Percentiles rank a stretch among this genome's conserved stretches.
Conservation (phyloP, 2,329 filamentous ascomycete species). For the Calcarisporium arbuscula region DNA sequence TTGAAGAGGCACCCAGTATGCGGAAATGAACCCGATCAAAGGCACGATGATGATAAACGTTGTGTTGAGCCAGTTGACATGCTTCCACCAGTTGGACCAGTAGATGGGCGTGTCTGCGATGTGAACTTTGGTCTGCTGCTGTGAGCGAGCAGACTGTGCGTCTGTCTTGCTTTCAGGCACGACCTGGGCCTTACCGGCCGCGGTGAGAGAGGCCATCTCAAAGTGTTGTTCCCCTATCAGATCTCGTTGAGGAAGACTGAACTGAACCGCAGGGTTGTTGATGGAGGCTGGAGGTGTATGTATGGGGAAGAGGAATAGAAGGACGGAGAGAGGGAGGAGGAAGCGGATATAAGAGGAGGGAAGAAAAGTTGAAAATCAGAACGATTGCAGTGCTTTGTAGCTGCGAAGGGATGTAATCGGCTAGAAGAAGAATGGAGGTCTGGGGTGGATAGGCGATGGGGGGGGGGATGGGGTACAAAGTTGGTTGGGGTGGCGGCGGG, state of each 20-base stretch:
- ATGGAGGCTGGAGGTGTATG: slow-evolving; percentile 1
- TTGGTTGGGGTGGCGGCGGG: too few relatives aligned
- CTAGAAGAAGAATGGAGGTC: too few relatives aligned
- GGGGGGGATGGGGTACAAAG: neutral
- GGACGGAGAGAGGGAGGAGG: slow-evolving; percentile 7
- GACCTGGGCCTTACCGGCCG: slow-evolving; percentile 30
- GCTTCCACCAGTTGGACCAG: slow-evolving; percentile 78
- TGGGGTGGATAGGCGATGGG: slow-evolving; percentile 1
- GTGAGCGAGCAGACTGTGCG: too few relatives aligned
- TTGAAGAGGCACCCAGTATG: slow-evolving; percentile 72
- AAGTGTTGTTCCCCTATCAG: neutral
- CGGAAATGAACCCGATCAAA: slow-evolving; percentile 62
- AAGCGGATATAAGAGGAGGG: slow-evolving; percentile 7
- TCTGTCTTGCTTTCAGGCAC: too few relatives aligned
- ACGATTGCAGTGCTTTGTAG: too few relatives aligned
- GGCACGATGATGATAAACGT: slow-evolving; percentile 75
- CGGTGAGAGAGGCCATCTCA: slow-evolving; percentile 31
- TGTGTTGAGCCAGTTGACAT: slow-evolving; percentile 91
- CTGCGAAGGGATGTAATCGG: too few relatives aligned
- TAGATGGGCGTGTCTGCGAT: slow-evolving; percentile 81
- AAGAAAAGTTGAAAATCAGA: too few relatives aligned
- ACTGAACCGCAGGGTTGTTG: slow-evolving; percentile 1
- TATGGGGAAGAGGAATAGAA: neutral
- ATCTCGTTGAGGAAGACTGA: neutral
- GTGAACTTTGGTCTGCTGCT: slow-evolving; percentile 80